Evolutionary conservation across 768 basidiomycete species (phyloP), one percentile per base, ranked within the genome.

Genomic region (Tylopilus plumbeoviolaceoides): DNA sequence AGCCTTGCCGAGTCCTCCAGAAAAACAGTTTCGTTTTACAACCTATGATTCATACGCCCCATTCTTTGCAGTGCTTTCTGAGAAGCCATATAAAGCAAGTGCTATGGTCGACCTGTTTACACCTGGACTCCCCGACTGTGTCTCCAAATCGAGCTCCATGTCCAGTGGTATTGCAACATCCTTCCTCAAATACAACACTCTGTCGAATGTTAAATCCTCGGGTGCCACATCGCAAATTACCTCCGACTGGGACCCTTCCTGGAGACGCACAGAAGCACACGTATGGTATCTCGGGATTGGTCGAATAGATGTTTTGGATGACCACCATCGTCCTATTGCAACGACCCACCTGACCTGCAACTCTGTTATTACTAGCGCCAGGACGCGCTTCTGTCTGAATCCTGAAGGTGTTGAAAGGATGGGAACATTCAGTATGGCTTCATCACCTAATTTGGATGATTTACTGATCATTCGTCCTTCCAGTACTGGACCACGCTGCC

Each of bases 41-140:
- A 57, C 54, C 14, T 63, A 63, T 15, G 53, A 54, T 2, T 36
- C 52, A 4, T 60, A 57, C 14, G 33, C 45, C 3, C 55, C 61
- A 5, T 55, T 57, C 18, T 7, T 57, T 5, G 31, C 56, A 6
- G 44, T 23, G 40, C 46, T 58, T 39, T 50, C 30, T 3, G 47
- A 58, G 17, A 38, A 17, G 20, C 52, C 55, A 1, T 52, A 51
- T 8, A 52, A 20, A 36, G 44, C 31, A 17, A 31, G 25, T 5
- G 51, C 18, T 7, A 9, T 60, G 15, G 38, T 28, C 28, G 8
- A 63, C 38, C 18, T 58, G 5, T 47, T 60, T 38, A 45, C 59
- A 4, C 62, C 59, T 1, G 62, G 61, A 39, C 5, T 62, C 3
- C 61, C 61, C n/a, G 54, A 60, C 28, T 55, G 21, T n/a, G 46